Conservation (phyloP, 495 filamentous ascomycete species). For the Podospora pseudoanserina region DNA sequence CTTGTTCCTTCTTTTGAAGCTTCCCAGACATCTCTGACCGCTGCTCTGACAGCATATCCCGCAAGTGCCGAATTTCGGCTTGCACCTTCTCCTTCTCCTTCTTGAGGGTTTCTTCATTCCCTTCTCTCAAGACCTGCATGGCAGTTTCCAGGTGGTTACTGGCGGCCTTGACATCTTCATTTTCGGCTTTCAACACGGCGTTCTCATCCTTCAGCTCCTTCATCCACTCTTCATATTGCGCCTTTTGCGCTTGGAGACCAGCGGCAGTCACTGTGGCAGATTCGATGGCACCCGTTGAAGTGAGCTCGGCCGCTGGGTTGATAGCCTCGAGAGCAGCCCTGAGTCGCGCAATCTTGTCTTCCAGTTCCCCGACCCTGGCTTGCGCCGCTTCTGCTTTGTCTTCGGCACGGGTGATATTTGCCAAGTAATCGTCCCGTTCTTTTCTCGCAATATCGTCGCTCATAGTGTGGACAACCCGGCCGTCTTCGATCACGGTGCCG, state of each 20-base stretch:
- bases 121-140: neutral
- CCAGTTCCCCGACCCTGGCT: neutral
- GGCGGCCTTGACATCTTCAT: neutral
- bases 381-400: neutral
- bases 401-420: neutral
- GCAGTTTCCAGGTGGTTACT: neutral
- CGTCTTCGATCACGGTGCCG: neutral
- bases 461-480: neutral
- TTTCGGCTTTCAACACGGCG: neutral
- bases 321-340: neutral
- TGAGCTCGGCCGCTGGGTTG: neutral
- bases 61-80: neutral
- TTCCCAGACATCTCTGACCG: neutral
- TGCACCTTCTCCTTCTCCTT: neutral
- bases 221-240: neutral
- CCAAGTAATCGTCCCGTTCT: neutral
- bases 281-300: neutral
- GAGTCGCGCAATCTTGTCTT: neutral
- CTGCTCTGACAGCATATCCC: neutral
- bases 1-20: neutral
- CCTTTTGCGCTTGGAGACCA: neutral
- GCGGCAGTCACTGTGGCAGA: neutral
- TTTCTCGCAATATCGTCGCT: neutral
- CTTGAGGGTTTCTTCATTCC: neutral
- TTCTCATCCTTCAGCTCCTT: neutral